phyloP scores from a whole-genome alignment of 2,329 filamentous ascomycete species.

The Clonostachys rhizophaga region DNA sequence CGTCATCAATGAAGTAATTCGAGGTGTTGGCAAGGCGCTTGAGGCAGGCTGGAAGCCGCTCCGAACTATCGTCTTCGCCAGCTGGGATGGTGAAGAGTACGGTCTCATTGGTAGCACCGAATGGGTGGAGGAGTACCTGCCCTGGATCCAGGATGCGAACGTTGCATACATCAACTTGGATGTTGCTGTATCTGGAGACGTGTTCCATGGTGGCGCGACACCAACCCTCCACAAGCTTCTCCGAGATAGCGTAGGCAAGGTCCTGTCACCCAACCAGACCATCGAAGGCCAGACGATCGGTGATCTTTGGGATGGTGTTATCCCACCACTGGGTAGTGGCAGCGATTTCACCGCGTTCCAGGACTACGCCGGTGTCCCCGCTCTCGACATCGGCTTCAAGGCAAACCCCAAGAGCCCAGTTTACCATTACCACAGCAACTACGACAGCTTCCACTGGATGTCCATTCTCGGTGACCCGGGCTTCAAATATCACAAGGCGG shows the following conservation, averaged over 20 bases:
- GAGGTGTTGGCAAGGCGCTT: slow-evolving; percentile 68
- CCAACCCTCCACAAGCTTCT: slow-evolving; percentile 73
- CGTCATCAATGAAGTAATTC: slow-evolving; percentile 72
- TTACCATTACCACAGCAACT: slow-evolving; percentile 88
- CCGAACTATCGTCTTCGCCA: slow-evolving; percentile 86
- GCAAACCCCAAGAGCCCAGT: slow-evolving; percentile 41
- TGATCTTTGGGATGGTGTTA: slow-evolving; percentile 61
- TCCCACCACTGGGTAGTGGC: slow-evolving; percentile 65
- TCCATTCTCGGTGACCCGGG: slow-evolving; percentile 68
- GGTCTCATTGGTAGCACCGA: slow-evolving; percentile 83
- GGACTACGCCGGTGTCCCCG: slow-evolving; percentile 64
- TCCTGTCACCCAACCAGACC: slow-evolving; percentile 74
- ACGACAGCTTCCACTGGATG: slow-evolving; percentile 91
- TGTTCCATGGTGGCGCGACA: slow-evolving; percentile 63
- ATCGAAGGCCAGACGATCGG: slow-evolving; percentile 65
- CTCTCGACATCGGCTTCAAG: slow-evolving; percentile 58
- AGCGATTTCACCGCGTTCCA: slow-evolving; percentile 74
- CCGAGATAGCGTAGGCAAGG: slow-evolving; percentile 57
- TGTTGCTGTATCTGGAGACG: slow-evolving; percentile 60
- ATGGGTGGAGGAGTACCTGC: slow-evolving; percentile 86
- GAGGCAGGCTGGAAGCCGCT: slow-evolving; percentile 56
- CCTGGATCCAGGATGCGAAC: slow-evolving; percentile 69
- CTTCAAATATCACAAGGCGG: slow-evolving; percentile 61
- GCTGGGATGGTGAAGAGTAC: slow-evolving; percentile 82
- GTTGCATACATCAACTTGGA: slow-evolving; percentile 88